Evolutionary conservation across 257 asterid species (phyloP), one percentile per base, ranked within the genome.

Genomic region (Handroanthus guayacan): DNA sequence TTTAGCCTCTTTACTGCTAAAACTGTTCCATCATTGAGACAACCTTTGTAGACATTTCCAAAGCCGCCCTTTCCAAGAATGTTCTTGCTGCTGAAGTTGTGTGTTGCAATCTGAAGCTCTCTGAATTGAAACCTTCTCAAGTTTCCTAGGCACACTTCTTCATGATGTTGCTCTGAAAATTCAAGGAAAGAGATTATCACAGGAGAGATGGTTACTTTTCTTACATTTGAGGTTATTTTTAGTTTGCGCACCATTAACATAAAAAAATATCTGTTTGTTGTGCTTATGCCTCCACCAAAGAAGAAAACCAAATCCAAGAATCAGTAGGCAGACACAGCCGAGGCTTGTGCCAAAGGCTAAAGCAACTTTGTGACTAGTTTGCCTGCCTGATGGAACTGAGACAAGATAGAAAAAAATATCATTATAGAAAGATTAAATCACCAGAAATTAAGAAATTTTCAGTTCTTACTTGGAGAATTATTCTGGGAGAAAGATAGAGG

Each of bases 31-130:
- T 92, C 97, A 6, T 80, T 87, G 80, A 95, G 96, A 67, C 76
- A 71, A 41, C 99, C 99, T 78, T 95, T 95, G 89, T 95, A 95
- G 14, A 95, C 99, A 17, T 86, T 83, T 41, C 98, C 99, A 13
- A 87, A 95, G 20, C 99, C 99, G 2, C 99, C 99, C 75, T 92
- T 95, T 3, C 99, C 99, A 9, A 92, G 85, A 55, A 95, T 86
- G 87, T 88, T 84, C 82, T 92, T 95, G 90, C 82, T 87, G 88
- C 97, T 92, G 86, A 95, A 95, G 79, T 91, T 89, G 85, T 87
- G 81, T 8, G 98, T 95, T 13, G 98, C 99, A 17, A 72, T 77
- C 80, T 89, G 96, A 38, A 95, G 99, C 60, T 92, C 98, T 66
- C 91, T 80, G 47, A 92, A 92, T 16, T 74, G 89, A 87, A 95